Base-by-base conservation (phyloP, 345 rosid species). In the Rhodamnia argentea region DNA sequence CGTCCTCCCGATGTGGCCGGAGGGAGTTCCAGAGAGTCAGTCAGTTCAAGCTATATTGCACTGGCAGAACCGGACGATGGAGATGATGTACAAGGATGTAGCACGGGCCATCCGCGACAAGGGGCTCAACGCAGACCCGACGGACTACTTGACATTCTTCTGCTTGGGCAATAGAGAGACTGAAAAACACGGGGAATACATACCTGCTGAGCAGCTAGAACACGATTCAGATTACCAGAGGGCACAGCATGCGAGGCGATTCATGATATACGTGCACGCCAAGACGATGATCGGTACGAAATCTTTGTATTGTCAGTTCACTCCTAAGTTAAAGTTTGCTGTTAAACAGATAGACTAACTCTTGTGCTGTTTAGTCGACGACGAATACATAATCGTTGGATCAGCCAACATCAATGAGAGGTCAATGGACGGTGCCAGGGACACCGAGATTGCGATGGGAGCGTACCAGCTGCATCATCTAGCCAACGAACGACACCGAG, bases 1-100 rank as follows among this genome's bases (percentile, higher is more conserved):
- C 40, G 91, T 93, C 50, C 85, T 92, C 29, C 95, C 95, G 18
- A 93, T 93, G 93, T 93, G 95, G 95, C 95, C 95, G 2, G 95
- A 93, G 88, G 95, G 93, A 13, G 57, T 89, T 7, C 92, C 93
- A 10, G 92, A 90, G 82, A 91, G 93, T 82, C 89, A 40, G 13
- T 89, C 95, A 1, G 92, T 93, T 32, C 95, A 93, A 47, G 92
- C 92, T 16, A 93, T 92, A 60, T n/a, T 93, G 84, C 84, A 89
- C 57, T 93, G 95, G 95, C 95, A 91, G 62, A 88, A 81, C 50
- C 89, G 82, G 82, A 93, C 95, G 5, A 93, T 91, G 92, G 91
- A 92, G 85, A 92, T 93, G 95, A 93, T 90, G 95, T 93, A 92
- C 27, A 82, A 62, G 50, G 95, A 90, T 22, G 86, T 93, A 16